Evolutionary conservation across 2,329 filamentous ascomycete species (phyloP), one percentile per base, ranked within the genome.

Genomic region (Zymoseptoria tritici): DNA sequence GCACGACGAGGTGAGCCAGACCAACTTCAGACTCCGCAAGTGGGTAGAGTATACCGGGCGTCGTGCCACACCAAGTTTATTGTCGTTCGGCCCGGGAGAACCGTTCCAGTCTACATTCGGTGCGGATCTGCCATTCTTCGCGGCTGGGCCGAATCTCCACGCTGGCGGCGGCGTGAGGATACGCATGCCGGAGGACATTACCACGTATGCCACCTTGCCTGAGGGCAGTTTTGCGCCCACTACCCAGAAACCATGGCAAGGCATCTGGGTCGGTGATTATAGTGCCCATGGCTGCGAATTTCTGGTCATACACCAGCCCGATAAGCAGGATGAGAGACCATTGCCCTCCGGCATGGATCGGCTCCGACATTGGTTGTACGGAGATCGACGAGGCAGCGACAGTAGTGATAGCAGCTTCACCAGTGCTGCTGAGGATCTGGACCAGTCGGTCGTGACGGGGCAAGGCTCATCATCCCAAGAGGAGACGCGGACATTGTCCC

Each of bases 251-350:
- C 92, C 91, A 0, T 97, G 87, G 79, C 85, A 91, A 63, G 93
- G 93, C 0, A 90, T 99, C 29, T 97, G 90, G 89, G 88, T 91
- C 16, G 92, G 92, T 0, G 92, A 97, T 72, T 97, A 96, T 69
- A 88, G 85, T 24, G 85, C 84, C 0, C 92, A 97, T 68, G 91
- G 92, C 0, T 92, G 88, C 72, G 93, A 97, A 73, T 96, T 97
- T 58, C 71, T 97, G 4, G 78, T 95, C 11, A 78, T 97, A 52
- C 79, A 91, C 66, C 94, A 99, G 70, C 85, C 85, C 0, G 85
- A 88, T 55, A 72, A 79, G 49, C 70, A 72, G 0, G 65, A 68
- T 7, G 70, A 70, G 49, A 59, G 54, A 8, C 75, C 78, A 0
- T 60, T 80, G 5, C 78, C 78, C 0, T 66, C 71, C 21, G 69